These are phyloP conservation scores for Backusella mclennaniae DNA, from an alignment of 192 early-diverging fungal species.

Conservation along the genomic window DNA sequence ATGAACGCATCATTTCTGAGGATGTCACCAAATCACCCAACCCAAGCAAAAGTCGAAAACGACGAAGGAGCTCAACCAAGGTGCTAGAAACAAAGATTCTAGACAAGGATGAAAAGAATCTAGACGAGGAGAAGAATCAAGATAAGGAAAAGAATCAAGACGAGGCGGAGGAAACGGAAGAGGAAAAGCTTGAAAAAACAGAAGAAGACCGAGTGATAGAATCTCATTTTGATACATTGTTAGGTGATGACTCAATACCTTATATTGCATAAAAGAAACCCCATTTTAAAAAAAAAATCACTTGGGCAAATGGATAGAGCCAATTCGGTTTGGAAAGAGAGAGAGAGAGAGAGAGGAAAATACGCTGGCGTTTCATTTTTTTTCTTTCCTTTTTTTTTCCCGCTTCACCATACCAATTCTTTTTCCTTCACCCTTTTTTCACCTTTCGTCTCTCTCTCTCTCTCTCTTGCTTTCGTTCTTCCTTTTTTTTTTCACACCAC, in stretches of 20 bases:
- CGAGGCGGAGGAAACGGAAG: neutral
- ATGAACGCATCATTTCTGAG: slow-evolving; percentile 37
- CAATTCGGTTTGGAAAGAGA: neutral
- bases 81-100: neutral
- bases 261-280: slow-evolving; percentile 25
- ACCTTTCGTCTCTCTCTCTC: neutral
- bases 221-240: slow-evolving; percentile 26
- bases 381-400: neutral
- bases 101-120: neutral
- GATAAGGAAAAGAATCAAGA: neutral
- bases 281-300: neutral
- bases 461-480: neutral
- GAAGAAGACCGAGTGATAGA: slow-evolving; percentile 11
- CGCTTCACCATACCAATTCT: neutral
- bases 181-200: neutral
- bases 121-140: neutral
- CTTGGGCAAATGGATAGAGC: neutral
- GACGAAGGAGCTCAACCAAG: slow-evolving; percentile 14
- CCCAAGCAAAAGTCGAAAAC: slow-evolving; percentile 9
- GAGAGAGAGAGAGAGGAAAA: neutral
- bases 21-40: neutral
- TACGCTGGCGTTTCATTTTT: slow-evolving; percentile 10
- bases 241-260: slow-evolving; percentile 17
- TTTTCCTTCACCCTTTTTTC: neutral
- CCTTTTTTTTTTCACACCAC: neutral